Conservation (phyloP, 805 yeast species). For the Candida maltosa region DNA sequence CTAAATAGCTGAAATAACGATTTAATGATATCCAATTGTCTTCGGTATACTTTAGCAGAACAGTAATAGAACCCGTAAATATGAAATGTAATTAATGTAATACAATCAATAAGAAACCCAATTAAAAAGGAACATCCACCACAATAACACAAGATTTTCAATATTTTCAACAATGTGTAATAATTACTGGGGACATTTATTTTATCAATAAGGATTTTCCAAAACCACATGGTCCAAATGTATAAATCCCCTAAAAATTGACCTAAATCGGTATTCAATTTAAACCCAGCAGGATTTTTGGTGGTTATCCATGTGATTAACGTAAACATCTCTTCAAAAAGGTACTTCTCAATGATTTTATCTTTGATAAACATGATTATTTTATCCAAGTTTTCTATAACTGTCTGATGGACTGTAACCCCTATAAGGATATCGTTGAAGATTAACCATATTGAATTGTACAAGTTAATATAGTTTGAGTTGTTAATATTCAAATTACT, state of each 20-base stretch:
- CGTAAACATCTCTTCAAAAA: constrained; percentile 44
- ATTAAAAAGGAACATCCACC: constrained; percentile 72
- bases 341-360: constrained; percentile 29
- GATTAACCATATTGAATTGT: constrained; percentile 86
- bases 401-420: constrained; percentile 46
- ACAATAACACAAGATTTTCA: constrained; percentile 23
- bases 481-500: constrained; percentile 36
- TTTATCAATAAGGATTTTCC: constrained; percentile 31
- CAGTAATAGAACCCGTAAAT: constrained; percentile 74
- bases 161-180: neutral
- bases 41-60: constrained; percentile 72
- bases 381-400: constrained; percentile 28
- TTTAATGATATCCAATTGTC: constrained; percentile 64
- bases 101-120: constrained; percentile 62
- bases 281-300: constrained; percentile 88
- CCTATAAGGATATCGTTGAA: constrained; percentile 82
- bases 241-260: constrained; percentile 82
- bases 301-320: constrained; percentile 71
- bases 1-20: constrained; percentile 82
- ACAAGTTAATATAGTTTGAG: constrained; percentile 67
- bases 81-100: constrained; percentile 65
- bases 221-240: constrained; percentile 77
- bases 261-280: constrained; percentile 83
- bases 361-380: constrained; percentile 20
- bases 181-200: neutral